A percentile compares a stretch with the other conserved stretches of the same genome.
Evolutionary conservation across 106 monocot genomes (phyloP).

Genomic region (Allium fistulosum): DNA sequence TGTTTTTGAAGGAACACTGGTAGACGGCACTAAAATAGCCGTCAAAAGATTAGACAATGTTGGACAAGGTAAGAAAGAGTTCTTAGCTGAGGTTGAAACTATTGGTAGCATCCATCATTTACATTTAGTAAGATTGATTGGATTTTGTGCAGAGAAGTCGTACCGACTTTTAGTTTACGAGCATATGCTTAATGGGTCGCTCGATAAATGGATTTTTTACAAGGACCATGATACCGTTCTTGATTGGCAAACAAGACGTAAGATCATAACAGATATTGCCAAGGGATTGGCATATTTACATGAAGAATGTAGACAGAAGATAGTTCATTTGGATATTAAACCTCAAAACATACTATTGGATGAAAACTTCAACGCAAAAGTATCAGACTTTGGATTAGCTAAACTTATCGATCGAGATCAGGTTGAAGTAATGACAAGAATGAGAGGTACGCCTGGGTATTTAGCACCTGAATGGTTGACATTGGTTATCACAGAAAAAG

Average conservation of each 20-base stretch:
- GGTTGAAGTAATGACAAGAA: constrained; percentile 11
- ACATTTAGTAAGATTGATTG: constrained; percentile 6
- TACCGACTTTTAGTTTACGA: constrained; percentile 13
- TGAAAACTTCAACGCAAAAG: constrained; percentile 7
- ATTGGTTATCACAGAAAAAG: constrained; percentile 11
- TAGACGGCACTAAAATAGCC: constrained; percentile 4
- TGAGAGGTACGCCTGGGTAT: constrained; percentile 18
- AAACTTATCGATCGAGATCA: constrained; percentile 14
- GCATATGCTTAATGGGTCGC: constrained; percentile 11
- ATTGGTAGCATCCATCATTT: constrained; percentile 25
- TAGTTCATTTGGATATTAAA: constrained; percentile 13
- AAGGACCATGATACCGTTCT: background rate
- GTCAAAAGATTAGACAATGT: constrained; percentile 13
- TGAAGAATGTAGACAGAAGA: constrained; percentile 14
- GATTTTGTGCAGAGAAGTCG: constrained; percentile 14
- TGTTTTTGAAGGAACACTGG: constrained; percentile 10
- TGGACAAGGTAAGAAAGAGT: constrained; percentile 31
- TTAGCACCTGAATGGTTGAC: constrained; percentile 17
- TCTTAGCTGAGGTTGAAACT: constrained; percentile 30
- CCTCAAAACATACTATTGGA: constrained; percentile 16
- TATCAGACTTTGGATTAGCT: constrained; percentile 12
- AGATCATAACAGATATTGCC: constrained; percentile 7
- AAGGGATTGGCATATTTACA: constrained; percentile 15
- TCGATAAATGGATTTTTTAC: constrained; percentile 7
- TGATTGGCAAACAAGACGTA: background rate